phyloP scores from a whole-genome alignment of 148 eudicot genomes.

The Rhododendron kiyosumense region DNA sequence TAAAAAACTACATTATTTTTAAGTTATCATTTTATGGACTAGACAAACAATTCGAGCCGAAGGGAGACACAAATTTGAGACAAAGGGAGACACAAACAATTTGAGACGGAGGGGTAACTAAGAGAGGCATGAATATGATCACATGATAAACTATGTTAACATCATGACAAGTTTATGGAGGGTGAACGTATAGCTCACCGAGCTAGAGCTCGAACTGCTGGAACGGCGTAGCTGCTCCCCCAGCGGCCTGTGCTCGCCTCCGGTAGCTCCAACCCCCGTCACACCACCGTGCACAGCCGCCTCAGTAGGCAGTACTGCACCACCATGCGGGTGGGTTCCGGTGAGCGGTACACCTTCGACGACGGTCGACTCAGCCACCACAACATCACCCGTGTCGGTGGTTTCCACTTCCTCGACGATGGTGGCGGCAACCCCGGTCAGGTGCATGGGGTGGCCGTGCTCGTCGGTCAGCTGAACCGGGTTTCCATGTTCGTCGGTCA shows the following conservation, averaged over 20 bases:
- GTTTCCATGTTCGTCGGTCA: conserved; percentile 58
- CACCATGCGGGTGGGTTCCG: background rate
- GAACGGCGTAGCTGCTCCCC: conserved; percentile 29
- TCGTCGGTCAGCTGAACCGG: conserved; percentile 76
- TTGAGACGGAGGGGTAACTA: too few species aligned
- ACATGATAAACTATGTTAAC: background rate
- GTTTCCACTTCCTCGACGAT: conserved; percentile 16
- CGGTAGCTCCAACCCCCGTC: background rate
- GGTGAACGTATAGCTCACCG: conserved; percentile 29
- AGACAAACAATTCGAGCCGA: too few species aligned
- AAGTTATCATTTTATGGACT: too few species aligned
- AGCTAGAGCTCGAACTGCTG: conserved; percentile 40
- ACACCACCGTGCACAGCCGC: background rate
- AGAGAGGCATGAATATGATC: too few species aligned
- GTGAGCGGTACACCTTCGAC: background rate
- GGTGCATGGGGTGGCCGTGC: conserved; percentile 62
- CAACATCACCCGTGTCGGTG: background rate
- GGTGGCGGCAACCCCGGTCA: conserved; percentile 51
- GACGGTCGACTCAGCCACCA: background rate
- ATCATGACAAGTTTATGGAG: background rate
- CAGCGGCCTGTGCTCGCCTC: conserved; percentile 7
- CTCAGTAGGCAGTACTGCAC: background rate
- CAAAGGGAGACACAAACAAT: too few species aligned
- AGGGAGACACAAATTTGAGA: too few species aligned
- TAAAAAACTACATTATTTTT: too few species aligned